phyloP scores from a whole-genome alignment of 768 basidiomycete genomes.

The Suillus spraguei region DNA sequence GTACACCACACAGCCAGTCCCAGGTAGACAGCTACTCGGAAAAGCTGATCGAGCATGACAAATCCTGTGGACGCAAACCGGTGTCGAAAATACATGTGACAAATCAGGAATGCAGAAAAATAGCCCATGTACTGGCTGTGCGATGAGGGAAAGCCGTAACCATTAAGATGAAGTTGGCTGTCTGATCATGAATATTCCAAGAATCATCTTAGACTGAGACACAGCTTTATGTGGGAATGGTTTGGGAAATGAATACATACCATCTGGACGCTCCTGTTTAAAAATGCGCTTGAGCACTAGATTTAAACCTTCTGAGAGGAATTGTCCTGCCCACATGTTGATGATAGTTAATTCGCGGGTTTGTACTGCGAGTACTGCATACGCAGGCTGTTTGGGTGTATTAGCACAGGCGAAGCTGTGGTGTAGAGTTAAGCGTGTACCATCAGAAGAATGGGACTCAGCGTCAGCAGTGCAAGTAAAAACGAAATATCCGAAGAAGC shows the following conservation, averaged over 20 bases:
- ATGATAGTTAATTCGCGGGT: slow-evolving; percentile 81
- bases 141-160: slow-evolving; percentile 87
- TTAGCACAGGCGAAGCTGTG: slow-evolving; percentile 8
- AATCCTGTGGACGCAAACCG: slow-evolving; percentile 59
- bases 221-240: background rate
- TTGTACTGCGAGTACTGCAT: slow-evolving; percentile 72
- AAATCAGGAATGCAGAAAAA: slow-evolving; percentile 74
- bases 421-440: slow-evolving; percentile 36
- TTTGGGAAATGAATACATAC: slow-evolving; percentile 41
- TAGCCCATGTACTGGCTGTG: slow-evolving; percentile 93
- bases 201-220: background rate
- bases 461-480: slow-evolving; percentile 60
- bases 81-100: slow-evolving; percentile 74
- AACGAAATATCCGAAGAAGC: slow-evolving; percentile 59
- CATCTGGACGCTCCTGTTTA: slow-evolving; percentile 67
- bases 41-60: slow-evolving; percentile 51
- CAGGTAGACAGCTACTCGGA: slow-evolving; percentile 48
- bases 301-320: slow-evolving; percentile 71
- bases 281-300: slow-evolving; percentile 66
- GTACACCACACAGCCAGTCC: slow-evolving; percentile 58
- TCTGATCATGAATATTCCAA: slow-evolving; percentile 19
- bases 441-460: slow-evolving; percentile 75
- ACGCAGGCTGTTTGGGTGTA: slow-evolving; percentile 59
- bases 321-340: slow-evolving; percentile 83
- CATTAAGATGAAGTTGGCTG: slow-evolving; percentile 39